Evolutionary conservation across 2,329 filamentous ascomycete species (phyloP).

Genomic region (Xylariaceae sp.): DNA sequence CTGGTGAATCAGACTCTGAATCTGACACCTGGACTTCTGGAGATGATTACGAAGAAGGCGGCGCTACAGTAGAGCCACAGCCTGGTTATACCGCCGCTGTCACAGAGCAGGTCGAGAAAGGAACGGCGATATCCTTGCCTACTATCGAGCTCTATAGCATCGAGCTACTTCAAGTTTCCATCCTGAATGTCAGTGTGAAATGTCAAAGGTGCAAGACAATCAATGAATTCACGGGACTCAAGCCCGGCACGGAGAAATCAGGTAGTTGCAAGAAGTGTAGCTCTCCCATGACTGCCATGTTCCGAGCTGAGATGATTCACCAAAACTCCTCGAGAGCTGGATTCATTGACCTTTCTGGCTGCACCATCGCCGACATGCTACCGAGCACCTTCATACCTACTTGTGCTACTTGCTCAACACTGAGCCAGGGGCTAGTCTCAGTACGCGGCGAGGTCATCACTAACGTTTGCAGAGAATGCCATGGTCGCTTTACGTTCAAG

Average conservation of each 20-base stretch:
- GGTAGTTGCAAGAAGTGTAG: conserved; percentile 58
- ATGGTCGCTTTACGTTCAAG: conserved; percentile 74
- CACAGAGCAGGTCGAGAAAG: conserved; percentile 52
- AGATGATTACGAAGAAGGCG: conserved; percentile 45
- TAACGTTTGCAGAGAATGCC: conserved; percentile 75
- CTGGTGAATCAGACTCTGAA: conserved; percentile 32
- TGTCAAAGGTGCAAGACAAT: conserved; percentile 74
- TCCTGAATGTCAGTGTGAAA: conserved; percentile 67
- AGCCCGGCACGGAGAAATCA: conserved; percentile 49
- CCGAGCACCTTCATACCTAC: conserved; percentile 77
- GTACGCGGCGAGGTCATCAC: conserved; percentile 70
- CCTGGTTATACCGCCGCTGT: conserved; percentile 24
- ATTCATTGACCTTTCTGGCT: conserved; percentile 73
- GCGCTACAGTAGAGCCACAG: conserved; percentile 32
- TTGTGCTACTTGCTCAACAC: conserved; percentile 70
- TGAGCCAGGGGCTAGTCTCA: conserved; percentile 64
- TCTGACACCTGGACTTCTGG: conserved; percentile 44
- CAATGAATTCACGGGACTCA: conserved; percentile 65
- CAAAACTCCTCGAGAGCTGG: conserved; percentile 69
- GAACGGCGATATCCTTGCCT: conserved; percentile 76
- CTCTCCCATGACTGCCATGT: conserved; percentile 48
- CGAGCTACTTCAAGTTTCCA: conserved; percentile 66
- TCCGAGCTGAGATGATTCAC: conserved; percentile 68
- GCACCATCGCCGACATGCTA: conserved; percentile 70
- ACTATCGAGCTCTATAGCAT: conserved; percentile 72